Evolutionary conservation across 192 early-diverging fungal genomes (phyloP), one percentile per base, ranked within the genome.

Genomic region (Paraglomus brasilianum): DNA sequence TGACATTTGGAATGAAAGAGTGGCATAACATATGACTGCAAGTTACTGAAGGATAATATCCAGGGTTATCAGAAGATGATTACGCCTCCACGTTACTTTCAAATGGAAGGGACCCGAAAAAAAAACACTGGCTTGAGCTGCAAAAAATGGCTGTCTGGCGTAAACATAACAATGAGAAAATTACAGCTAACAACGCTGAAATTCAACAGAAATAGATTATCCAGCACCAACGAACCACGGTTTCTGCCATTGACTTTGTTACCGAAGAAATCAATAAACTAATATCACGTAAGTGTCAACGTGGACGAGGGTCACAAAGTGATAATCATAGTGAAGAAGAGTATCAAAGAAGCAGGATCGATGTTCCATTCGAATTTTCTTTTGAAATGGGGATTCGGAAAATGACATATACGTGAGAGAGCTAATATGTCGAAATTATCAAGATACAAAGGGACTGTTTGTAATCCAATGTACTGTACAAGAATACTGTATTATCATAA

Each of bases 231-330:
- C 48, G 7, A 49, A 51, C 46, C 2, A 49, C 15, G 3, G 46
- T 65, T 65, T 65, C 47, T 66, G 63, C 63, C 38, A 51, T 66
- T 66, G n/a, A 50, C n/a, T 51, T 66, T 15, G 63, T 66, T 19
- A 66, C 63, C 38, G 13, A 40, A 50, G 63, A 66, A 51, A 66
- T 66, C 0, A 45, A 66, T 51, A 30, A 41, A 66, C 48, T 51
- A 66, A 10, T 14, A 66, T 1, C 45, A 65, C 41, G 39, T 60
- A 60, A 60, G 40, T 7, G 13, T 60, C 41, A 60, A 60, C 41
- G 38, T 63, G 44, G 46, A 30, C 30, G 3, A 30, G 30, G 3
- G 3, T 3, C 30, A 30, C 30, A 30, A 30, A 30, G n/a, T n/a
- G n/a, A n/a, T n/a, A n/a, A n/a, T n/a, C n/a, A n/a, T n/a, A n/a